Base-by-base conservation (phyloP, 108 stramenopile species). In the Seminavis robusta region DNA sequence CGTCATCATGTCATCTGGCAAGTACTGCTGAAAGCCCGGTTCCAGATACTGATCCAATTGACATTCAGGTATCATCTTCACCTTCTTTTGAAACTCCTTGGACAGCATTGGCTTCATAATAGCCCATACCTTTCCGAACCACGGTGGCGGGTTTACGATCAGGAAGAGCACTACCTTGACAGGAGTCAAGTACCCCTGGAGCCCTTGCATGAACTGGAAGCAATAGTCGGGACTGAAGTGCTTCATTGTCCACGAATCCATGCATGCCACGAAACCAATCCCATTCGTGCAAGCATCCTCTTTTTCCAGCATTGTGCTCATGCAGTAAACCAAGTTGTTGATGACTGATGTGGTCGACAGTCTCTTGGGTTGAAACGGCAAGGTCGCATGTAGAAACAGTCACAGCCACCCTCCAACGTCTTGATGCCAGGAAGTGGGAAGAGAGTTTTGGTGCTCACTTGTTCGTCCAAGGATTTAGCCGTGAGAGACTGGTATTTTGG, bases 71-170 rank as follows among this genome's bases (percentile, higher is more conserved):
- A 74, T 67, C 52, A 79, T 66, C 45, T 57, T 47, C 2, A 79
- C 73, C 40, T 71, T 71, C 33, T 74, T 70, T 4, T 32, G 60
- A 29, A 79, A 74, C 10, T 59, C 45, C 10, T 34, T 29, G 3
- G 67, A 47, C 29, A 79, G 64, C 68, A 79, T 61, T 1, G 63
- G 52, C 42, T 71, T 70, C 72, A 79, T 74, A 7, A 74, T 70
- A 0, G 20, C 49, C 73, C 77, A 74, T 21, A 78, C 55, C 26
- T 42, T 69, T 1, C 39, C 63, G 37, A 82, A 82, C 73, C 76
- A 82, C 6, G 28, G 20, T 1, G 80, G 80, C 20, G 80, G 80
- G 31, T 82, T 76, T 10, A 82, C 73, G 41, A 82, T 77, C 4
- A 81, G 43, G 52, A 81, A 73, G 17, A 65, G 33, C 7, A 33